A percentile compares a stretch with the other conserved stretches of the same genome.
These are phyloP conservation scores for Aristolochia californica DNA, from an alignment of 164 flowering plant genomes.

Conservation along the genomic window DNA sequence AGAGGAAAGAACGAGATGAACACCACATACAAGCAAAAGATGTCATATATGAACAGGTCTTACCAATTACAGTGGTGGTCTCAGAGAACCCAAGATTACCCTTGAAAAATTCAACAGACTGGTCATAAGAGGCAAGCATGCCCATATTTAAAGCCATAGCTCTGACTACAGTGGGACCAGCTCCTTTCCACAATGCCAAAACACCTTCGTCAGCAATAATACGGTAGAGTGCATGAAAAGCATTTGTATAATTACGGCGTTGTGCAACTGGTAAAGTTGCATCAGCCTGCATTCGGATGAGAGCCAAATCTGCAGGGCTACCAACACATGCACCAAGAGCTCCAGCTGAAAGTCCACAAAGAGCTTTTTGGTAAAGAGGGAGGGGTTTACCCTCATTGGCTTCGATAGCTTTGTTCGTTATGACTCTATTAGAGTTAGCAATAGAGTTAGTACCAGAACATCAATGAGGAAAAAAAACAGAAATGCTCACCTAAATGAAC, in stretches of 20 bases:
- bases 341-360: slow-evolving; percentile 94
- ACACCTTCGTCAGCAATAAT: slow-evolving; percentile 84
- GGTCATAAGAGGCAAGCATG: slow-evolving; percentile 97
- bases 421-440: slow-evolving; percentile 38
- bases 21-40: not conserved
- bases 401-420: slow-evolving; percentile 81
- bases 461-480: not conserved
- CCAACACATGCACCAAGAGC: slow-evolving; percentile 92
- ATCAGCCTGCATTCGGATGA: slow-evolving; percentile 98
- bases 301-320: slow-evolving; percentile 93
- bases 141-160: slow-evolving; percentile 98
- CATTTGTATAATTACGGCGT: slow-evolving; percentile 77
- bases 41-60: not conserved
- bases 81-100: slow-evolving; percentile 70
- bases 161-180: slow-evolving; percentile 93
- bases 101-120: slow-evolving; percentile 73
- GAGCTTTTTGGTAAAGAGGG: slow-evolving; percentile 88
- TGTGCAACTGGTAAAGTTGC: slow-evolving; percentile 82
- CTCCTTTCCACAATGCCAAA: slow-evolving; percentile 93
- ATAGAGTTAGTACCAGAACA: not conserved
- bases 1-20: too few relatives aligned
- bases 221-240: slow-evolving; percentile 81
- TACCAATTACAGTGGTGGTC: slow-evolving; percentile 67
- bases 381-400: slow-evolving; percentile 97
- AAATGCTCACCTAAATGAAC: slow-evolving; percentile 65